These are phyloP conservation scores for Sphagnum magellanicum DNA, from an alignment of 228 moss, liverwort and hornwort species.

Conservation along the genomic window DNA sequence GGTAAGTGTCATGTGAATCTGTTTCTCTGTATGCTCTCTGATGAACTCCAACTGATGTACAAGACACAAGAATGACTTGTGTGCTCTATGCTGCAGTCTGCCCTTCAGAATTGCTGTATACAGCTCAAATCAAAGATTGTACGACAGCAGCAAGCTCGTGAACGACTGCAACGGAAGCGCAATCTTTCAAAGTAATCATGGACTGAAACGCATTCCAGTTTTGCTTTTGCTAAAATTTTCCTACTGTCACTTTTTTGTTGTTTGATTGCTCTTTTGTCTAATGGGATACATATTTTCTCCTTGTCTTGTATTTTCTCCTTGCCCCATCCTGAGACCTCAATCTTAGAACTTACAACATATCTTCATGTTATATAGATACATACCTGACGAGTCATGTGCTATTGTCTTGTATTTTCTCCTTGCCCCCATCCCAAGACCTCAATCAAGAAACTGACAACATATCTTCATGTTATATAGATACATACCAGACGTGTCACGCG, in stretches of 20 bases:
- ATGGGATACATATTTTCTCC: too few relatives aligned
- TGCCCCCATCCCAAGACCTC: background rate
- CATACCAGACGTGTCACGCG: slow-evolving; percentile 91
- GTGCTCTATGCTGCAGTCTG: slow-evolving; percentile 42
- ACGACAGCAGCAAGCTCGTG: slow-evolving; percentile 90
- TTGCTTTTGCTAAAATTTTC: background rate
- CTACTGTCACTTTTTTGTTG: too few relatives aligned
- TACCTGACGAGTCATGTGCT: slow-evolving; percentile 89
- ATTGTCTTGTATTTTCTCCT: slow-evolving; percentile 58
- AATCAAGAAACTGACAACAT: slow-evolving; percentile 12
- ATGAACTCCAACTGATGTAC: too few relatives aligned
- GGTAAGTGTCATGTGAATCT: slow-evolving; percentile 19
- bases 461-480: slow-evolving; percentile 49
- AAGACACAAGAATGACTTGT: too few relatives aligned
- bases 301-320: background rate
- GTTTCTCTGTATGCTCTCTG: too few relatives aligned
- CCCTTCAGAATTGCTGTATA: slow-evolving; percentile 92
- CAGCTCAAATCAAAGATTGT: slow-evolving; percentile 92
- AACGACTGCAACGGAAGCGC: slow-evolving; percentile 89
- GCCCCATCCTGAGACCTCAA: background rate
- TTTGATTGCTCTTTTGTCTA: too few relatives aligned
- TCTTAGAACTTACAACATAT: slow-evolving; percentile 1
- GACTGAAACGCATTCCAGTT: background rate
- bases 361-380: slow-evolving; percentile 57
- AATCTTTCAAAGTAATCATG: slow-evolving; percentile 76